phyloP scores from a whole-genome alignment of 78 protist species.

The Dictyostelium intermedium region DNA sequence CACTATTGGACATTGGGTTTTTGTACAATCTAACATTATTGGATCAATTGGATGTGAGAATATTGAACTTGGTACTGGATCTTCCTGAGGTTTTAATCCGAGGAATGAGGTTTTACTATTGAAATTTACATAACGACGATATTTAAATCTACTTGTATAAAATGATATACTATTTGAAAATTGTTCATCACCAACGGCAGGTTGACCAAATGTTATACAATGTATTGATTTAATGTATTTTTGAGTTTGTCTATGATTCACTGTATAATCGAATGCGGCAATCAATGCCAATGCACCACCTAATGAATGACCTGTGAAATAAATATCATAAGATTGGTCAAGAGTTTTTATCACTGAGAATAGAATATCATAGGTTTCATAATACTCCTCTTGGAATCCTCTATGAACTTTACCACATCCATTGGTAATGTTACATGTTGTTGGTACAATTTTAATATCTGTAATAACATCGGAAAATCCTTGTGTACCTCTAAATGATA shows the following conservation, averaged over 20 bases:
- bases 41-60: not conserved
- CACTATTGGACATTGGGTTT: not conserved
- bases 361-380: not conserved
- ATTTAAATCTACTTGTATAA: not conserved
- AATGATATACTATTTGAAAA: not conserved
- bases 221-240: not conserved
- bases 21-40: not conserved
- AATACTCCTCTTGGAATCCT: slow-evolving; percentile 6
- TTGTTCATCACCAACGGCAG: not conserved
- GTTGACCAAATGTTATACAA: slow-evolving; percentile 46
- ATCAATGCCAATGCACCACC: slow-evolving; percentile 12
- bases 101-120: not conserved
- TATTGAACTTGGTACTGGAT: not conserved
- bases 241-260: not conserved
- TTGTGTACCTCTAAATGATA: slow-evolving; percentile 27
- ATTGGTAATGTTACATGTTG: not conserved
- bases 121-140: slow-evolving; percentile 18
- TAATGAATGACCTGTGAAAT: slow-evolving; percentile 37
- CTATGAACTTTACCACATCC: not conserved
- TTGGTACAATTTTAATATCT: not conserved
- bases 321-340: not conserved
- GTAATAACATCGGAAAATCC: not conserved
- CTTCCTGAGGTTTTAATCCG: not conserved
- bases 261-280: not conserved
- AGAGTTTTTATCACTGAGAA: not conserved